Base-by-base conservation (phyloP, 208 protist genomes). In the Crithidia bombi region DNA sequence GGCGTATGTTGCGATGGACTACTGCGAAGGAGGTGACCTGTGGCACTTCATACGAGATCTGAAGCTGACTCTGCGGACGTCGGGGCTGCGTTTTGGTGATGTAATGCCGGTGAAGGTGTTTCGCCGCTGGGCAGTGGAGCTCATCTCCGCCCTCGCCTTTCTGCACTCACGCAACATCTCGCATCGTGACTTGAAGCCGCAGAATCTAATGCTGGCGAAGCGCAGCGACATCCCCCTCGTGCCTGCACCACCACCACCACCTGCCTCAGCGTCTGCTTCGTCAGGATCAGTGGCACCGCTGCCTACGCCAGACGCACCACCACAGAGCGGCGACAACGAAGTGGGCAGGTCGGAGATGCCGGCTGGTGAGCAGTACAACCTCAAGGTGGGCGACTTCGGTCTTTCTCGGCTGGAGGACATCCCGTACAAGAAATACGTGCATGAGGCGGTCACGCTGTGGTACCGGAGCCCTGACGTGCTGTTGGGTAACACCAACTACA, bases 1-100 rank as follows among this genome's bases (percentile, higher is more conserved):
- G 36, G 86, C 98, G 5, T 98, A 95, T 35, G 74, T 99, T 11
- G 97, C 98, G 2, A 97, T 98, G 51, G 98, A 99, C 82, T 98
- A 89, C 81, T 87, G 98, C 44, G 96, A 98, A 10, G 82, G 96
- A 19, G 87, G 97, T 21, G 98, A 99, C 71, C 73, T 99, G 54
- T 98, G 98, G 75, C 91, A 93, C 63, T 99, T 94, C 67, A 68
- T 99, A 47, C 78, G 75, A 0, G 66, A 75, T 46, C 26, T 70
- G 21, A 75, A 68, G 26, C 7, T 68, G 19, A 41, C 59, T 2
- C 21, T 75, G 25, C 52, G 46, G 21, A 52, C 59, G 17, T 63
- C 63, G 5, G 44, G 58, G 21, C 74, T 36, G 19, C 79, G 73
- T 28, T 70, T 90, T 6, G 67, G 47, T 7, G 82, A 91, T 54